Evolutionary conservation across 495 filamentous ascomycete genomes (phyloP), one percentile per base, ranked within the genome.

Genomic region (Sphaerosporella brunnea): DNA sequence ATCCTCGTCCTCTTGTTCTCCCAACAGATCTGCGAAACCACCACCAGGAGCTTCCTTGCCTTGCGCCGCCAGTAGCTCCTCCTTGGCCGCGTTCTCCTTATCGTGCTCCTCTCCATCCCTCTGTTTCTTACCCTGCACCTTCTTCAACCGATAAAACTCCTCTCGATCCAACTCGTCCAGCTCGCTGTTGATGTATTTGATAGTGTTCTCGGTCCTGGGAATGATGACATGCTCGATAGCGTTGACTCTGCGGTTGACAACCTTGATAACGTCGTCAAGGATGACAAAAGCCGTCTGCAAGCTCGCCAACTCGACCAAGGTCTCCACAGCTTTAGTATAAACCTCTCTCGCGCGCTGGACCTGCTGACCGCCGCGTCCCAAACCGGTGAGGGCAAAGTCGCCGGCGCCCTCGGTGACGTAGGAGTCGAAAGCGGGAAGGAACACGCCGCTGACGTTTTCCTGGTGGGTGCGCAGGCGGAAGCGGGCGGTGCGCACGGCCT

Each of bases 221-320:
- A 99, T 96, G 55, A 99, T 96, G 47, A 99, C 92, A 66, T 97
- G 85, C 66, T 92, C 87, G 79, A 96, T 96, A 30, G 88, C 88
- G 66, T 95, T 96, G 15, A 96, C 88, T 83, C 90, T 80, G 51
- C 90, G 77, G 64, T 96, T 99, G 25, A 99, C 90, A 21, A 95
- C 83, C 70, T 99, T 99, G 65, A 99, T 99, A 46, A 99, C 92
- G 60, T 96, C 92, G 62, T 99, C 90, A 51, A 99, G 63, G 52
- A 94, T 95, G 32, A 99, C 82, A 60, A 99, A 99, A 4, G 90
- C 92, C 54, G 90, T 99, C 68, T 93, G 86, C 51, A 97, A 68
- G 67, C 88, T 95, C 2, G 90, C 90, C 38, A 97, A 70, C 66
- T 97, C 92, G 10, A 99, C 88, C 56, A 99, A 66, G 1, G 90